Evolutionary conservation across 768 basidiomycete genomes (phyloP).

Genomic region (Melanogaster broomeanus): DNA sequence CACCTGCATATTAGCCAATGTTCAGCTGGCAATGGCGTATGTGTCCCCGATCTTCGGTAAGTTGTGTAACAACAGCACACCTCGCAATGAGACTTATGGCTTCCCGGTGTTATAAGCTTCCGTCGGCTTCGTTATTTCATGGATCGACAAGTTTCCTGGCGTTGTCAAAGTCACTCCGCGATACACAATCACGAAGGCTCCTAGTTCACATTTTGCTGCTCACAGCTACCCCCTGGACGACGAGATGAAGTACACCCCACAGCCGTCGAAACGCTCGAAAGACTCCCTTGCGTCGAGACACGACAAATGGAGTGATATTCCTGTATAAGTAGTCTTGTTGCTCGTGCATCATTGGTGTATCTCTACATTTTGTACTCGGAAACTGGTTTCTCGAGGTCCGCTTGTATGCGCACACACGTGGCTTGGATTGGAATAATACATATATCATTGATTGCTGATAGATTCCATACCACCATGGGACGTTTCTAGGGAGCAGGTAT

Average conservation of each 20-base stretch:
- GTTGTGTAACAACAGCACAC: background rate
- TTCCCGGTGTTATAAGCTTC: constrained; percentile 11
- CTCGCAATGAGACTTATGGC: background rate
- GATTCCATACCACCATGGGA: background rate
- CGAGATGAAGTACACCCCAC: constrained; percentile 8
- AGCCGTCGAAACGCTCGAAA: constrained; percentile 14
- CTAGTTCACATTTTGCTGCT: constrained; percentile 29
- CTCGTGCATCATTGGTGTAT: background rate
- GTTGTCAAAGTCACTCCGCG: constrained; percentile 23
- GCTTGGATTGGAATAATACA: background rate
- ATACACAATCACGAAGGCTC: constrained; percentile 31
- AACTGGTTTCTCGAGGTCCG: constrained; percentile 15
- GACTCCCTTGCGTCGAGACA: background rate
- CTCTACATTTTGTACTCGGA: background rate
- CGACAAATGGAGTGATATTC: constrained; percentile 24
- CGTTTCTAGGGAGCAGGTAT: background rate
- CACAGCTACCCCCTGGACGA: constrained; percentile 23
- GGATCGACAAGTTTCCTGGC: constrained; percentile 30
- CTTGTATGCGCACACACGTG: background rate
- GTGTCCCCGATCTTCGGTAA: constrained; percentile 28
- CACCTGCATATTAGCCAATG: constrained; percentile 22
- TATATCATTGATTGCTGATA: background rate
- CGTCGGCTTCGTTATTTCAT: constrained; percentile 22
- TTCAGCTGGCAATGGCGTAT: constrained; percentile 32
- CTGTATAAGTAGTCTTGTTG: constrained; percentile 1